A percentile compares a stretch with the other conserved stretches of the same genome.
Conservation (phyloP, 2,329 filamentous ascomycete genomes). For the Penicillium janthinellum region DNA sequence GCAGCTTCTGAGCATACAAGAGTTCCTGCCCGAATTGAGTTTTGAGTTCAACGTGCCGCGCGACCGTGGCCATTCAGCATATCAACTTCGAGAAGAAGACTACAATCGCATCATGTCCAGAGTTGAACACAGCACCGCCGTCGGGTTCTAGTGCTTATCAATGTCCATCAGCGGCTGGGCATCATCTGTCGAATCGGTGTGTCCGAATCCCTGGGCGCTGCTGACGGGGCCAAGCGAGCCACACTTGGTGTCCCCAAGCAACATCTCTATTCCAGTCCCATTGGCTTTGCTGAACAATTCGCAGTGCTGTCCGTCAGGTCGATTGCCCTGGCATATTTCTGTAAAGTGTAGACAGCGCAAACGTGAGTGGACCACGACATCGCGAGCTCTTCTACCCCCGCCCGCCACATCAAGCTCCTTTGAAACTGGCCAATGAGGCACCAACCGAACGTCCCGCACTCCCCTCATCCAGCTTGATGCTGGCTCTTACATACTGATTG, state of each 20-base stretch:
- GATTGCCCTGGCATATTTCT: neutral
- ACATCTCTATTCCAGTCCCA: neutral
- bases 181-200: constrained; percentile 11
- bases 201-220: constrained; percentile 21
- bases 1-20: neutral
- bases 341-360: neutral
- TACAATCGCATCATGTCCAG: neutral
- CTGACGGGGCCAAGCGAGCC: constrained; percentile 13
- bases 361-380: neutral
- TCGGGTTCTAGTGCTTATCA: constrained; percentile 20
- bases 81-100: neutral
- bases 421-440: constrained; percentile 18
- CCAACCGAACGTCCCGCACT: neutral
- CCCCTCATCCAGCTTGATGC: constrained; percentile 1
- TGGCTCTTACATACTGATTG: neutral
- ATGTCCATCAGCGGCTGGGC: neutral
- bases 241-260: neutral
- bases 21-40: constrained; percentile 18
- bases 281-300: neutral
- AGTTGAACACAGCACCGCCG: neutral
- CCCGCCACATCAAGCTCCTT: constrained; percentile 9
- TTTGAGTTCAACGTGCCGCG: constrained; percentile 7
- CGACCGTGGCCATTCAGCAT: neutral
- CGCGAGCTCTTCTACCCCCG: neutral
- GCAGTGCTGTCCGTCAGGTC: constrained; percentile 1